A percentile compares a stretch with the other conserved stretches of the same genome.
Conservation (phyloP, 257 asterid species). For the Lavandula angustifolia region DNA sequence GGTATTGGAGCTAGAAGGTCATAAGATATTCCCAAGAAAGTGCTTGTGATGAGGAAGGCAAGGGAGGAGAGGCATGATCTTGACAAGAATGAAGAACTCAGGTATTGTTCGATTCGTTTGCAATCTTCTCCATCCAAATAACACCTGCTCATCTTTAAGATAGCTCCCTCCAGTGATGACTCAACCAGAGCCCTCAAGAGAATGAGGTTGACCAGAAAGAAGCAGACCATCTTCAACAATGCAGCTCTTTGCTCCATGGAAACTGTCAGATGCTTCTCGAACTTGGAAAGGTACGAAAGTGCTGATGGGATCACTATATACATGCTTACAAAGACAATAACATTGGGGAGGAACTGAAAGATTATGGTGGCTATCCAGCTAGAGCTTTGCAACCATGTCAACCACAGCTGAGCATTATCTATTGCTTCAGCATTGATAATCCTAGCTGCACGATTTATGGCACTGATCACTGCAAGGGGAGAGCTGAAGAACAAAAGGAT, state of each 20-base stretch:
- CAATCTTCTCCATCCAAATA: conserved; percentile 98
- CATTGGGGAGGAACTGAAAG: conserved; percentile 95
- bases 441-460: conserved; percentile 76
- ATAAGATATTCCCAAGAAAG: conserved; percentile 91
- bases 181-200: conserved; percentile 88
- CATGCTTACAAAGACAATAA: conserved; percentile 92
- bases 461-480: conserved; percentile 88
- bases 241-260: conserved; percentile 97
- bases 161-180: conserved; percentile 78
- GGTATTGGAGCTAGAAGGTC: conserved; percentile 95
- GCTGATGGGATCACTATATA: conserved; percentile 84
- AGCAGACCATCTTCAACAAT: conserved; percentile 91
- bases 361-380: conserved; percentile 89
- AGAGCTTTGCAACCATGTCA: conserved; percentile 93
- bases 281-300: conserved; percentile 90
- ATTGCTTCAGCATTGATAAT: conserved; percentile 95
- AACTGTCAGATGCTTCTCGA: conserved; percentile 90
- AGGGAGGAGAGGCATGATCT: conserved; percentile 89
- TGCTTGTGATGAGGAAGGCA: conserved; percentile 87
- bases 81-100: conserved; percentile 81
- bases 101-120: conserved; percentile 79
- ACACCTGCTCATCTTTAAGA: conserved; percentile 89
- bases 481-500: conserved; percentile 95
- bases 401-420: conserved; percentile 89
- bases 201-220: conserved; percentile 93